Evolutionary conservation across 1,139 yeast species (phyloP), one percentile per base, ranked within the genome.

Genomic region (Pichia kudriavzevii): DNA sequence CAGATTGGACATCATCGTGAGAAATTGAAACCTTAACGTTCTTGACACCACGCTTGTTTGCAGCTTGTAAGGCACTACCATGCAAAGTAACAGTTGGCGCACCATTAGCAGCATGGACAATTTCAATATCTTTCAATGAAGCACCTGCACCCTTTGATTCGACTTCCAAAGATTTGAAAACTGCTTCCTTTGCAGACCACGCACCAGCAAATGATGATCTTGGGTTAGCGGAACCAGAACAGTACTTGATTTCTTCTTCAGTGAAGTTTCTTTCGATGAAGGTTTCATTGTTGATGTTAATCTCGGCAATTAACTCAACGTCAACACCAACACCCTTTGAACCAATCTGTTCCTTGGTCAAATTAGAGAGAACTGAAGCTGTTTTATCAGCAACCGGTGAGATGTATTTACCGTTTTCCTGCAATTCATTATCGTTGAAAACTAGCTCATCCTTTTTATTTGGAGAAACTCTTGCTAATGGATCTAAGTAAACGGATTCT

Each of bases 141-240:
- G 98, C 97, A 45, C 97, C 98, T 14, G 88, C 96, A 44, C 99
- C 99, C 59, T 79, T 74, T 30, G 94, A 79, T 55, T 75, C 72
- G 44, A 85, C 94, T 44, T 94, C 91, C 53, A 91, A 70, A 15
- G 95, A 84, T 69, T 91, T 91, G 77, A 91, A 91, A 28, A 87
- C 96, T 26, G 99, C 98, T 66, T 91, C 99, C 66, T 91, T 91
- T 36, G 98, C 98, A 29, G 95, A 84, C 99, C 99, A 91, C 33
- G 94, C 82, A 36, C 99, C 99, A 24, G 98, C 88, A 63, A 72
- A 91, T 7, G 96, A 85, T 15, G 97, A 87, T 58, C 77, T 84
- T 38, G 94, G 83, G 48, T 70, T 70, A 27, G 95, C 66, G 28
- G 95, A 75, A 34, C 66, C 55, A 40, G 63, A 57, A 61, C 97